phyloP scores from a whole-genome alignment of 352 stramenopile genomes.

The Globisporangium radiosum region DNA sequence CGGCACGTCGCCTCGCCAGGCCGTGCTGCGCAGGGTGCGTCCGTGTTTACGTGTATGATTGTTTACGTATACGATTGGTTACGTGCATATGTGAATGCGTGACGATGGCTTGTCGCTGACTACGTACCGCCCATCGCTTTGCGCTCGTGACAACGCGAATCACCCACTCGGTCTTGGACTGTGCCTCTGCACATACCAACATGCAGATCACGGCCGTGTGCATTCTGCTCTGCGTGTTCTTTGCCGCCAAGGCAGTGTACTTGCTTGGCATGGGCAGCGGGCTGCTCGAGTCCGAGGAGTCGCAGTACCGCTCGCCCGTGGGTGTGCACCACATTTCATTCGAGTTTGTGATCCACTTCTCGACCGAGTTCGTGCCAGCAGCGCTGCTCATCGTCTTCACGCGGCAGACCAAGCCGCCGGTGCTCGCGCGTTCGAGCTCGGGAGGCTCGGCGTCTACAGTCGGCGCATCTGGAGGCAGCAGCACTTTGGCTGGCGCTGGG shows the following conservation, averaged over 20 bases:
- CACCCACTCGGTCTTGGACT: not conserved
- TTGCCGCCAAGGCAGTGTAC: constrained; percentile 59
- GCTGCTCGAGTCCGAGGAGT: constrained; percentile 51
- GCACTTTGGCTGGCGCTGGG: constrained; percentile 1
- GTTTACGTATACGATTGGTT: constrained; percentile 8
- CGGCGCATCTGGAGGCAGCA: not conserved
- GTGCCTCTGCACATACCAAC: not conserved
- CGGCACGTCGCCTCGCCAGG: constrained; percentile 39
- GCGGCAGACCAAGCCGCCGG: constrained; percentile 20
- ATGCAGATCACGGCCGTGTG: constrained; percentile 69
- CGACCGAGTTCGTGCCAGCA: constrained; percentile 65
- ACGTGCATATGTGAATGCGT: too few species aligned
- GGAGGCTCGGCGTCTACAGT: constrained; percentile 21
- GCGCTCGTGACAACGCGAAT: too few species aligned
- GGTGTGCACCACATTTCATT: constrained; percentile 65
- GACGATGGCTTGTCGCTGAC: too few species aligned
- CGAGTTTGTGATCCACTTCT: constrained; percentile 67
- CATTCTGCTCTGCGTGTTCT: constrained; percentile 63
- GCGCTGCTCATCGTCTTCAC: constrained; percentile 66
- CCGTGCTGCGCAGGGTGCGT: constrained; percentile 58
- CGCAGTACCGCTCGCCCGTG: constrained; percentile 50
- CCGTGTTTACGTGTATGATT: not conserved
- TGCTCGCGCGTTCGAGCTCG: constrained; percentile 21
- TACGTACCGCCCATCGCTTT: too few species aligned
- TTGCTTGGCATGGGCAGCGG: constrained; percentile 64